These are phyloP conservation scores for Inonotus hispidus DNA, from an alignment of 1,284 basidiomycete genomes.

Conservation along the genomic window DNA sequence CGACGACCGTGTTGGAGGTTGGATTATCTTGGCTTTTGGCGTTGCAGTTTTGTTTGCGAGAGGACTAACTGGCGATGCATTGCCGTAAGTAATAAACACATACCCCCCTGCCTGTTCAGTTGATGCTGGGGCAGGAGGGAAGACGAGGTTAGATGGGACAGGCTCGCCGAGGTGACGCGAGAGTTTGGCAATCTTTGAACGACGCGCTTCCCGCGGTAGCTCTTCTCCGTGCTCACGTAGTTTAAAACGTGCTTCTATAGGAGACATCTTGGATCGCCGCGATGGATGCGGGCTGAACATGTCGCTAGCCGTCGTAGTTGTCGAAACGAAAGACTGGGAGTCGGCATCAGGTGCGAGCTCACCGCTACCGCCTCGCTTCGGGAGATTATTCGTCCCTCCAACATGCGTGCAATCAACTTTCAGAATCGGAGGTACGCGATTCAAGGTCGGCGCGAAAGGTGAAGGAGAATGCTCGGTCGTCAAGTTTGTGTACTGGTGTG, in stretches of 20 bases:
- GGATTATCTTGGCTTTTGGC: not conserved
- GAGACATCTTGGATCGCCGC: not conserved
- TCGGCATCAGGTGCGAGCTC: not conserved
- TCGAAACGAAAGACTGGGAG: conserved; percentile 9
- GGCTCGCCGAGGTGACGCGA: conserved; percentile 36
- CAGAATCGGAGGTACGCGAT: conserved; percentile 11
- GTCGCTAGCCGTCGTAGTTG: conserved; percentile 8
- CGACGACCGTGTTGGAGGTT: conserved; percentile 1
- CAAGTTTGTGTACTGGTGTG: not conserved
- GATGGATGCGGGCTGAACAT: not conserved
- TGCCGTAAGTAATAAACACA: not conserved
- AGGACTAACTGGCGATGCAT: not conserved
- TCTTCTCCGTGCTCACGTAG: not conserved
- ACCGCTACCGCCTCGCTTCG: not conserved
- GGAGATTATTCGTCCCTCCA: not conserved
- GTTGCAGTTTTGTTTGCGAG: not conserved
- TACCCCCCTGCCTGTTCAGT: not conserved
- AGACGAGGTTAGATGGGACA: conserved; percentile 34
- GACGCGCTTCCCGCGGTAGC: conserved; percentile 20
- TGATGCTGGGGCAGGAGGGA: conserved; percentile 8
- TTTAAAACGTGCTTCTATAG: not conserved
- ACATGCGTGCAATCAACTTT: conserved; percentile 11
- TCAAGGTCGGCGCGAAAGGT: not conserved
- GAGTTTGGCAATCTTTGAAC: conserved; percentile 35
- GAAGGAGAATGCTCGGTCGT: not conserved